phyloP scores from a whole-genome alignment of 2,329 filamentous ascomycete species.

The Tricladium varicosporioides region DNA sequence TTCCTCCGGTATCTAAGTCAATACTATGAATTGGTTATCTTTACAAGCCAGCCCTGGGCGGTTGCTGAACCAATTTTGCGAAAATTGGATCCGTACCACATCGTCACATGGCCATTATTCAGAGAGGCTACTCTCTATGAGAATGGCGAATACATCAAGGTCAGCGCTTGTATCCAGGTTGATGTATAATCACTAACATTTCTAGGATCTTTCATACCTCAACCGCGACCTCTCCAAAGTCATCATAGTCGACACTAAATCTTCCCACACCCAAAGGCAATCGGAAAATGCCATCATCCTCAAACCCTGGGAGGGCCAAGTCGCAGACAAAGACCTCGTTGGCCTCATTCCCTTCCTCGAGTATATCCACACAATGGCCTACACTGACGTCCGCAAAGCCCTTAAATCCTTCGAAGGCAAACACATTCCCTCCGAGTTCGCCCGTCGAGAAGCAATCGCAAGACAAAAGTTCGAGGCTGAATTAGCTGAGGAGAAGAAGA shows the following conservation, averaged over 20 bases:
- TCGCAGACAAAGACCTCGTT: constrained; percentile 82
- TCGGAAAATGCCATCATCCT: constrained; percentile 96
- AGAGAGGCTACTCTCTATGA: constrained; percentile 97
- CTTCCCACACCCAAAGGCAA: constrained; percentile 78
- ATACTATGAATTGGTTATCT: constrained; percentile 97
- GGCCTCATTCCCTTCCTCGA: constrained; percentile 93
- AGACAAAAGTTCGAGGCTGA: constrained; percentile 83
- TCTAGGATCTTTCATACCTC: constrained; percentile 89
- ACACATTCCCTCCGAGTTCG: constrained; percentile 87
- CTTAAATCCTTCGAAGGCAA: constrained; percentile 86
- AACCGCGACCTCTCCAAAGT: constrained; percentile 96
- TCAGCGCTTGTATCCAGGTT: constrained; percentile 38
- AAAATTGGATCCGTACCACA: constrained; percentile 92
- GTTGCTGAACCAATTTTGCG: constrained; percentile 84
- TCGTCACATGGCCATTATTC: constrained; percentile 93
- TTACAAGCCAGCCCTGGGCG: constrained; percentile 82
- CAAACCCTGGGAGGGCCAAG: constrained; percentile 83
- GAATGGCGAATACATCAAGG: constrained; percentile 95
- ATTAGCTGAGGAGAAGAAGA: constrained; percentile 65
- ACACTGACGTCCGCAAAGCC: constrained; percentile 80
- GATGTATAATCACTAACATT: constrained; percentile 25
- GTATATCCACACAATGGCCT: constrained; percentile 93
- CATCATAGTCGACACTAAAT: constrained; percentile 87
- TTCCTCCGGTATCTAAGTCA: constrained; percentile 95
- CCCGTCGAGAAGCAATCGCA: constrained; percentile 79